These are phyloP conservation scores for Tinospora cordifolia DNA, from an alignment of 164 flowering plant species.

Conservation along the genomic window DNA sequence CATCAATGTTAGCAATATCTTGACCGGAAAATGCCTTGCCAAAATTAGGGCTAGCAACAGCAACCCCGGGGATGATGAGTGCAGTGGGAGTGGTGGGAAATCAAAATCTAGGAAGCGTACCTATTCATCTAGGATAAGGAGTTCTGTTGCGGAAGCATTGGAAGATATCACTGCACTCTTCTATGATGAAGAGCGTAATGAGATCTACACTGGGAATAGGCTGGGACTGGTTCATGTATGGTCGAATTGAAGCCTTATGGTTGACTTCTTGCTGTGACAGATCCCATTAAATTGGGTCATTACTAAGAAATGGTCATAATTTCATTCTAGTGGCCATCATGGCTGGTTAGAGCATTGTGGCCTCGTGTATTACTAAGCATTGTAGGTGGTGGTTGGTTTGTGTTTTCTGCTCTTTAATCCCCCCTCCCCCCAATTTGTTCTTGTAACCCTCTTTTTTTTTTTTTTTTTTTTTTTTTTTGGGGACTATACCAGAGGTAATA, in stretches of 20 bases:
- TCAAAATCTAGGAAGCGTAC: slow-evolving; percentile 32
- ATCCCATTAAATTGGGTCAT: neutral
- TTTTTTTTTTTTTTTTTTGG: neutral
- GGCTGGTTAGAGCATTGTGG: neutral
- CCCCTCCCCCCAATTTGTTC: neutral
- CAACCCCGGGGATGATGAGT: slow-evolving; percentile 28
- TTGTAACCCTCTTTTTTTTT: neutral
- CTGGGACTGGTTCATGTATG: slow-evolving; percentile 87
- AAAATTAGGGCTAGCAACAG: slow-evolving; percentile 55
- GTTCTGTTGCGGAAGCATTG: slow-evolving; percentile 73
- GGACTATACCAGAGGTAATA: neutral
- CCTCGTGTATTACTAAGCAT: neutral
- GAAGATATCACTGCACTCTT: slow-evolving; percentile 96
- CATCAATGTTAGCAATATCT: slow-evolving; percentile 82
- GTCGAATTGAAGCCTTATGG: slow-evolving; percentile 47
- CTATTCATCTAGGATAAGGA: slow-evolving; percentile 30
- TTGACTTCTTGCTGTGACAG: neutral
- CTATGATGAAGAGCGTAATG: slow-evolving; percentile 91
- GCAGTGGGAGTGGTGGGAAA: slow-evolving; percentile 11
- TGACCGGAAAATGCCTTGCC: slow-evolving; percentile 91
- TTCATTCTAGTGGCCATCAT: neutral
- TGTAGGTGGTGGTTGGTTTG: neutral
- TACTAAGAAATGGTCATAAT: neutral
- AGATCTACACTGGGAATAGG: slow-evolving; percentile 85
- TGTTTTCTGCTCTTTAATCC: neutral